Base-by-base conservation (phyloP, 1,284 basidiomycete genomes). In the Phellopilus nigrolimitatus region DNA sequence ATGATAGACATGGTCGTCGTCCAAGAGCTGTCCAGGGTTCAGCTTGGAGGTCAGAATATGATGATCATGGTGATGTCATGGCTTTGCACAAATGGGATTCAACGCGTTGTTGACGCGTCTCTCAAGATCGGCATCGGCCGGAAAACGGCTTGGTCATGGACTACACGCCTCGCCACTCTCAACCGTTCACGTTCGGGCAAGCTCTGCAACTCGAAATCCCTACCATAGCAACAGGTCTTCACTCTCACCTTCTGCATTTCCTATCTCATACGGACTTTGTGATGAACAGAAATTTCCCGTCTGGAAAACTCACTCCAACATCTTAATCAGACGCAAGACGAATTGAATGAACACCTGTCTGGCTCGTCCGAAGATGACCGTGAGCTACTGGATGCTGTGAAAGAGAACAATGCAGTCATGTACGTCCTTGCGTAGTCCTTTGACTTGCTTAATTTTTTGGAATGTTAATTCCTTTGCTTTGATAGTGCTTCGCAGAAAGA, bases 1-100 rank as follows among this genome's bases (percentile, higher is more conserved):
- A 69, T 60, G 54, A 68, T 49, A 25, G 61, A 61, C 63, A 65
- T 66, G 54, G 45, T 61, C 24, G 47, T 39, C 19, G 36, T 37
- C 33, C 21, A 17, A 46, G 36, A 30, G 19, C 17, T 13, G n/a
- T n/a, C n/a, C n/a, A n/a, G n/a, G 24, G 41, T 43, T 24, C 9
- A 36, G 44, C 34, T 5, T 17, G 33, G 17, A 21, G 22, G 30
- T 28, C 6, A 34, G 31, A 12, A 34, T 17, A 47, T 34, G 27
- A 22, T 15, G n/a, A 7, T 24, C 24, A 2, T 17, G 12, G 30
- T 41, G 37, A 49, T 15, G 42, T 44, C 42, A 44, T 17, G 22
- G n/a, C 27, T 10, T 27, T 44, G 33, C 6, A n/a, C n/a, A n/a
- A n/a, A n/a, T n/a, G n/a, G n/a, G n/a, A n/a, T n/a, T n/a, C n/a